These are phyloP conservation scores for Mortierella sp. DNA, from an alignment of 371 early-diverging fungal species.

Conservation along the genomic window DNA sequence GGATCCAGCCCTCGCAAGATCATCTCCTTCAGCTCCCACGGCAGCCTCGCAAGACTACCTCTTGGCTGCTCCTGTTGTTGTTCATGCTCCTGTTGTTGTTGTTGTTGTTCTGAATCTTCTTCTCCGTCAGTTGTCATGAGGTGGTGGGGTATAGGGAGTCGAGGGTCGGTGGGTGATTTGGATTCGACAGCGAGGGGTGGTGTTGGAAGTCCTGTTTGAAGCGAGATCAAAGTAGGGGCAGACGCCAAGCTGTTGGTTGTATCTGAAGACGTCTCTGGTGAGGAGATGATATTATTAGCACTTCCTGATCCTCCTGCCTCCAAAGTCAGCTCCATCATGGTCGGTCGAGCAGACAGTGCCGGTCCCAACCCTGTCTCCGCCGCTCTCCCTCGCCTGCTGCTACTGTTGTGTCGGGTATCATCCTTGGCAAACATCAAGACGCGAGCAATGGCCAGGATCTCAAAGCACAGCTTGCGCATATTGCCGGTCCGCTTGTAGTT, in stretches of 20 bases:
- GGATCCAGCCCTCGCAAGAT: slow-evolving; percentile 39
- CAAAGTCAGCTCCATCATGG: background rate
- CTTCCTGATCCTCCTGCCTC: background rate
- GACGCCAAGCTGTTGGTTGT: background rate
- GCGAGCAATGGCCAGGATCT: slow-evolving; percentile 30
- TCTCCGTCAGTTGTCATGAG: background rate
- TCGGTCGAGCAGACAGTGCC: background rate
- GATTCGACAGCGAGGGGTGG: slow-evolving; percentile 21
- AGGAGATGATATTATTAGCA: background rate
- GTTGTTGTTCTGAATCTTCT: background rate
- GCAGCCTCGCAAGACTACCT: slow-evolving; percentile 34
- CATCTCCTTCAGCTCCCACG: slow-evolving; percentile 56
- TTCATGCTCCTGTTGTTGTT: background rate
- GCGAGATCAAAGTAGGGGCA: slow-evolving; percentile 10
- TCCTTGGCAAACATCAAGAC: slow-evolving; percentile 52
- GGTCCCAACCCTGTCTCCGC: background rate
- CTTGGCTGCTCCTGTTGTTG: slow-evolving; percentile 13
- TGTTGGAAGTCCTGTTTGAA: slow-evolving; percentile 36
- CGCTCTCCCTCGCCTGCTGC: no score
- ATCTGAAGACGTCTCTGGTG: background rate
- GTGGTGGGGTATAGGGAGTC: background rate
- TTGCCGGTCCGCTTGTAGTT: slow-evolving; percentile 28
- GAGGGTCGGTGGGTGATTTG: background rate
- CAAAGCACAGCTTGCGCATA: slow-evolving; percentile 41
- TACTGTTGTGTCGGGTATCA: background rate